Percentiles rank a stretch among this genome's conserved stretches.
phyloP scores from a whole-genome alignment of 768 basidiomycete genomes.

The Mycena kentingensis region DNA sequence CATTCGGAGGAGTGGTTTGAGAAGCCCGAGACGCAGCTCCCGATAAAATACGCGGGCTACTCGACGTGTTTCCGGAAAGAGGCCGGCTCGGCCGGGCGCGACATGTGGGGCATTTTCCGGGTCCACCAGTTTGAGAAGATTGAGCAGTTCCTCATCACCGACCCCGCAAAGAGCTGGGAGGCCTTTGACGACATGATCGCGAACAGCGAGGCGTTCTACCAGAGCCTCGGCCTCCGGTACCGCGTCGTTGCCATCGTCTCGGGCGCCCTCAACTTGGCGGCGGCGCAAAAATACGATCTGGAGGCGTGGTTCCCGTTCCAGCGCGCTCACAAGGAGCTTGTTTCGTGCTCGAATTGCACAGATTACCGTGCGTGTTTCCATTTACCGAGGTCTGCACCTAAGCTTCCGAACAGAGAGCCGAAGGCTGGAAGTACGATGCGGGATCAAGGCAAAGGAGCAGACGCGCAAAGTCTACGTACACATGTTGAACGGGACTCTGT shows the following conservation, averaged over 20 bases:
- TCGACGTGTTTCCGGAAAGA: constrained; percentile 99
- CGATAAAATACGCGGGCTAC: constrained; percentile 84
- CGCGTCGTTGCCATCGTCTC: constrained; percentile 94
- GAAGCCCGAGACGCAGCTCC: constrained; percentile 87
- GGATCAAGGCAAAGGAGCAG: constrained; percentile 88
- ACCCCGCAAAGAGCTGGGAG: constrained; percentile 92
- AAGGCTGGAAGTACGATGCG: constrained; percentile 90
- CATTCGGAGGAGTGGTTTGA: constrained; percentile 99
- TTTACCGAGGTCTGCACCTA: constrained; percentile 4
- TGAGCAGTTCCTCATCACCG: constrained; percentile 95
- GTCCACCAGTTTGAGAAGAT: constrained; percentile 99
- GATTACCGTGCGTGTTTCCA: constrained; percentile 83
- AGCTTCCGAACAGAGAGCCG: constrained; percentile 93
- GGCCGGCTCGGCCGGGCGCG: constrained; percentile 94
- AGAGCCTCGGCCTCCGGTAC: constrained; percentile 91
- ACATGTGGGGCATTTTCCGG: constrained; percentile 99
- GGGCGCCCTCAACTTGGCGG: constrained; percentile 94
- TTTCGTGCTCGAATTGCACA: constrained; percentile 97
- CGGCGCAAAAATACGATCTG: constrained; percentile 94
- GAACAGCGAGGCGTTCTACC: constrained; percentile 92
- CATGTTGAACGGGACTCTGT: constrained; percentile 98
- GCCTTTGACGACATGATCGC: constrained; percentile 90
- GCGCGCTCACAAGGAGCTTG: constrained; percentile 93
- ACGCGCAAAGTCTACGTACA: constrained; percentile 93
- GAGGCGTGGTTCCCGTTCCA: constrained; percentile 99